These are phyloP conservation scores for Phragmites australis DNA, from an alignment of 176 grass and related monocot genomes.

Conservation along the genomic window DNA sequence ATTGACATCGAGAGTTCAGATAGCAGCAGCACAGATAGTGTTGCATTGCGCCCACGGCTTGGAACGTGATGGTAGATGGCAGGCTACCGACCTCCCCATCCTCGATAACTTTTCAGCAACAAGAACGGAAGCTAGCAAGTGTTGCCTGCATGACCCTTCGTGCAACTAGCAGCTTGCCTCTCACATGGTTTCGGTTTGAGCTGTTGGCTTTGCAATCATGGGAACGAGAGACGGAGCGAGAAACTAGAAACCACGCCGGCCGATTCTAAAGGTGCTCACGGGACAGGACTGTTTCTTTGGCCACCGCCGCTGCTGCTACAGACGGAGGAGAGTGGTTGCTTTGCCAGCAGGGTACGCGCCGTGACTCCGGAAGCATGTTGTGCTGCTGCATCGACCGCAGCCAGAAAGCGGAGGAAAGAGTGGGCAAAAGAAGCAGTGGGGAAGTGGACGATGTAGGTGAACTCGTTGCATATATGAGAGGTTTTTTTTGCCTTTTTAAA, in stretches of 20 bases:
- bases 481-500: too few relatives aligned
- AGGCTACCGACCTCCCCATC: not conserved
- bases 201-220: not conserved
- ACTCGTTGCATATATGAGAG: too few relatives aligned
- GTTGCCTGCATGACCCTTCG: not conserved
- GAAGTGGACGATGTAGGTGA: too few relatives aligned
- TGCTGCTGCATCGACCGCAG: not conserved
- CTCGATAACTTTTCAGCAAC: not conserved
- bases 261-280: slow-evolving; percentile 1
- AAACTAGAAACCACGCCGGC: not conserved
- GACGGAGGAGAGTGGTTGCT: slow-evolving; percentile 20
- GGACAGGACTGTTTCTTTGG: not conserved
- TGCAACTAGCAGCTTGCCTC: not conserved
- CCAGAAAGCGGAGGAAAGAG: not conserved
- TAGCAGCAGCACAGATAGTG: not conserved
- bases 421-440: not conserved
- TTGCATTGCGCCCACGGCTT: not conserved
- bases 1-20: not conserved
- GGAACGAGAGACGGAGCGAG: not conserved
- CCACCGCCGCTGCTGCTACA: not conserved
- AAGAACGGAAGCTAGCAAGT: not conserved
- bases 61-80: not conserved
- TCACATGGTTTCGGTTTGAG: not conserved
- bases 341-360: slow-evolving; percentile 23
- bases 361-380: not conserved